Conservation (phyloP, 1,139 yeast species). For the Geotrichum candidum region DNA sequence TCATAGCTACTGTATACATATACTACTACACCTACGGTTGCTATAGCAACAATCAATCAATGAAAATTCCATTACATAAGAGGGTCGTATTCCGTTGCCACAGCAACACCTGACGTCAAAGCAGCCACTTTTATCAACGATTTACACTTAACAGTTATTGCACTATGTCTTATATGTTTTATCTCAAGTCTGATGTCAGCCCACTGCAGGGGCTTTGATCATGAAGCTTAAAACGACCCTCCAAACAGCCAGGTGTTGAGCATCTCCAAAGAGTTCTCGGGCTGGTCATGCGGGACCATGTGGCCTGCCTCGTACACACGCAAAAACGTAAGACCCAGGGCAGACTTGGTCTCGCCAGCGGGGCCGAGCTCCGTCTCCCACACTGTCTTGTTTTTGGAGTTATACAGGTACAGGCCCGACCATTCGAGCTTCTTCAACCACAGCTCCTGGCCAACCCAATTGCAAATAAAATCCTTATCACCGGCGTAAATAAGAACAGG, state of each 20-base stretch:
- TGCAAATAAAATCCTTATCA: constrained; percentile 54
- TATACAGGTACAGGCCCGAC: constrained; percentile 39
- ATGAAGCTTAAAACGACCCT: background rate
- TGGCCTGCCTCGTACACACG: constrained; percentile 64
- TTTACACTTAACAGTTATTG: no score
- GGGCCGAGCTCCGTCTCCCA: constrained; percentile 34
- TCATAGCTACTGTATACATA: no score
- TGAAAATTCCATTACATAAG: background rate
- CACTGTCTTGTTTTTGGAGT: constrained; percentile 34
- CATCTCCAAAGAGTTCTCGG: constrained; percentile 66
- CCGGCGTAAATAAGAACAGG: constrained; percentile 17
- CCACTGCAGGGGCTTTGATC: background rate
- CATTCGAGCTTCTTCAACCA: constrained; percentile 70
- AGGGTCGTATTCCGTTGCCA: no score
- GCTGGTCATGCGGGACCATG: constrained; percentile 77
- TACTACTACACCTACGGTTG: background rate
- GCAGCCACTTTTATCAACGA: no score
- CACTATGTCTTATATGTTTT: no score
- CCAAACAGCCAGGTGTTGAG: constrained; percentile 39
- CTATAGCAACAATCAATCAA: background rate
- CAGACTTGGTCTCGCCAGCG: constrained; percentile 57
- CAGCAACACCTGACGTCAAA: background rate
- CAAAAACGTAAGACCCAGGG: constrained; percentile 53
- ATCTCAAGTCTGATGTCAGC: background rate
- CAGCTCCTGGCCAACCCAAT: constrained; percentile 82